Evolutionary conservation across 2,329 filamentous ascomycete species (phyloP).

Genomic region (Phaeosphaeria sp.): DNA sequence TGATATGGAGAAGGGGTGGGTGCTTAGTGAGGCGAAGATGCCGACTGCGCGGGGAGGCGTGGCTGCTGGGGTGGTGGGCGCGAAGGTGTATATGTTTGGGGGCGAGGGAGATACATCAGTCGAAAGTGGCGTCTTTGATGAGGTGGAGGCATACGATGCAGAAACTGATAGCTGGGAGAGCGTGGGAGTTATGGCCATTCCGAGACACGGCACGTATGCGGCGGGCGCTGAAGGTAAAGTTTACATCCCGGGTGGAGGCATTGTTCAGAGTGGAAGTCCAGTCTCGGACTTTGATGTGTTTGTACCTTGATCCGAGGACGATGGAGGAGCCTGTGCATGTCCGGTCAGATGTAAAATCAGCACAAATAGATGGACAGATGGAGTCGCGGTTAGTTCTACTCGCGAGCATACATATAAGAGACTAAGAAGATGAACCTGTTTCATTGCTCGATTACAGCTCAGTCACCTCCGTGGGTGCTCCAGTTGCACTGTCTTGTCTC

Average conservation of each 20-base stretch:
- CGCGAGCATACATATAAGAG: too few species aligned
- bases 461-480: slow-evolving; percentile 14
- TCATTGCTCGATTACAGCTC: background rate
- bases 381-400: background rate
- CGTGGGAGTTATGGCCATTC: slow-evolving; percentile 22
- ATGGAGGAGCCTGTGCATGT: background rate
- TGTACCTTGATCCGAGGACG: background rate
- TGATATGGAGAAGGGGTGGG: slow-evolving; percentile 29
- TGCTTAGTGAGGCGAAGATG: slow-evolving; percentile 20
- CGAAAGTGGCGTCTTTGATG: slow-evolving; percentile 25
- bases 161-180: slow-evolving; percentile 22
- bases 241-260: slow-evolving; percentile 34
- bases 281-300: slow-evolving; percentile 28
- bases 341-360: too few species aligned
- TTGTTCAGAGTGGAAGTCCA: slow-evolving; percentile 18
- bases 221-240: slow-evolving; percentile 25
- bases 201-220: slow-evolving; percentile 35
- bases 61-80: slow-evolving; percentile 22
- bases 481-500: slow-evolving; percentile 6
- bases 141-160: slow-evolving; percentile 31
- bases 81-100: slow-evolving; percentile 35
- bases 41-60: slow-evolving; percentile 33
- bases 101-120: slow-evolving; percentile 29
- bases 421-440: too few species aligned
- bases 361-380: too few species aligned